Evolutionary conservation across 306 rosid species (phyloP), one percentile per base, ranked within the genome.

Genomic region (Fagus sylvatica): DNA sequence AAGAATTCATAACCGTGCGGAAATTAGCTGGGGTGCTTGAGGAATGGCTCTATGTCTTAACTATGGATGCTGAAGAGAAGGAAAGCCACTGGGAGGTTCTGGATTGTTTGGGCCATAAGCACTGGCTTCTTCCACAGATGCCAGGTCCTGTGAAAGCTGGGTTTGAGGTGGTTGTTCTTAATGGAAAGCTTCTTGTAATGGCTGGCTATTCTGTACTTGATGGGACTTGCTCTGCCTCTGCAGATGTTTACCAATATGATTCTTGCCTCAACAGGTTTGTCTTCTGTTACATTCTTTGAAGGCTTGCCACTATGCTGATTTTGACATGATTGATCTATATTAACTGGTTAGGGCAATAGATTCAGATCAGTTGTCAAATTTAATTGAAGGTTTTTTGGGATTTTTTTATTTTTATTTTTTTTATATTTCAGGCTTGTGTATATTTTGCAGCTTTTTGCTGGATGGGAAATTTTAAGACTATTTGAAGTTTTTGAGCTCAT

Each of bases 1-100:
- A 88, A 74, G 99, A 95, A 74, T 88, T 95, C 36, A 75, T 89
- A 36, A 88, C 90, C 0, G 96, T 82, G 82, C 69, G 99, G 72
- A 83, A 87, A 75, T 83, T 95, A 85, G 94, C 98, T 5, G 96
- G 97, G 70, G 69, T 82, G 79, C 85, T 87, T 67, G 97, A 90
- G 86, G 99, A 95, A 81, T 93, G 99, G 98, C 93, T 95, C 1
- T 95, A 91, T 86, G 80, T 91, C 74, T 87, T 95, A 74, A 95
- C 89, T 56, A 61, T 77, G 5, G 91, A 85, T 82, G 66, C 81
- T 43, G 83, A 82, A 74, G 89, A 87, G 81, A 89, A 89, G 77
- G 91, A 83, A 81, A 87, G 90, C 91, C 91, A 79, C 51, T 95
- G 99, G 99, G 97, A 95, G 87, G 98, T 92, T 74, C 76, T 95